Evolutionary conservation across 371 early-diverging fungal genomes (phyloP).

Genomic region (Ordospora colligata): DNA sequence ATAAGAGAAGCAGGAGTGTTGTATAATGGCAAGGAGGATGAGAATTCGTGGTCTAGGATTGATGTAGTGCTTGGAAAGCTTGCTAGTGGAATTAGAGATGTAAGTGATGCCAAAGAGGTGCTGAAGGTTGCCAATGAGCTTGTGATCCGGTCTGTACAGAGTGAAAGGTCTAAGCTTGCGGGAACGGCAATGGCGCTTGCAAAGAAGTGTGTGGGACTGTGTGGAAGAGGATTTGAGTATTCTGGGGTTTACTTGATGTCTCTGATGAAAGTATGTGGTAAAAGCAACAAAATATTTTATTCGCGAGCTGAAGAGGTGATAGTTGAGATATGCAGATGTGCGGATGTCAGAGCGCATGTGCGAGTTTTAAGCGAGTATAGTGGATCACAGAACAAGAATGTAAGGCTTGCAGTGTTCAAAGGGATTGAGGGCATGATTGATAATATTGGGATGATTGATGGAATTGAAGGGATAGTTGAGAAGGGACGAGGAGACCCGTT

Average conservation of each 20-base stretch:
- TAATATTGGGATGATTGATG: background rate
- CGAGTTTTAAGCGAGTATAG: constrained; percentile 14
- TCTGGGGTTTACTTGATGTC: constrained; percentile 1
- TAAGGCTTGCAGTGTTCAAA: constrained; percentile 28
- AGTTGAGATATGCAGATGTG: constrained; percentile 4
- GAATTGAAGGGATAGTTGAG: constrained; percentile 11
- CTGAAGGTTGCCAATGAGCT: constrained; percentile 3
- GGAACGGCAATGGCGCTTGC: constrained; percentile 38
- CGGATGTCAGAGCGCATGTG: background rate
- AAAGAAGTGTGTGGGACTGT: constrained; percentile 7
- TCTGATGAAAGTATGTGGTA: constrained; percentile 35
- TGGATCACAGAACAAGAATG: constrained; percentile 40
- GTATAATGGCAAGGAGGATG: constrained; percentile 43
- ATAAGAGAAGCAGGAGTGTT: constrained; percentile 13
- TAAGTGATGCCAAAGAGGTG: background rate
- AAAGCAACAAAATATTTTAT: constrained; percentile 37
- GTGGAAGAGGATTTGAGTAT: background rate
- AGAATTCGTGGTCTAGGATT: constrained; percentile 46
- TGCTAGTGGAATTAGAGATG: background rate
- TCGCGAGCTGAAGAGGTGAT: constrained; percentile 23
- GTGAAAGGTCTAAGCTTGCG: constrained; percentile 43
- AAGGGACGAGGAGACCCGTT: constrained; percentile 35
- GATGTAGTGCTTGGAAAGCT: constrained; percentile 20
- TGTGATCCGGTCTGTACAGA: constrained; percentile 32
- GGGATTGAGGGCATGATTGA: background rate